phyloP scores from a whole-genome alignment of 2,329 filamentous ascomycete genomes.

The Coniochaeta sp. region DNA sequence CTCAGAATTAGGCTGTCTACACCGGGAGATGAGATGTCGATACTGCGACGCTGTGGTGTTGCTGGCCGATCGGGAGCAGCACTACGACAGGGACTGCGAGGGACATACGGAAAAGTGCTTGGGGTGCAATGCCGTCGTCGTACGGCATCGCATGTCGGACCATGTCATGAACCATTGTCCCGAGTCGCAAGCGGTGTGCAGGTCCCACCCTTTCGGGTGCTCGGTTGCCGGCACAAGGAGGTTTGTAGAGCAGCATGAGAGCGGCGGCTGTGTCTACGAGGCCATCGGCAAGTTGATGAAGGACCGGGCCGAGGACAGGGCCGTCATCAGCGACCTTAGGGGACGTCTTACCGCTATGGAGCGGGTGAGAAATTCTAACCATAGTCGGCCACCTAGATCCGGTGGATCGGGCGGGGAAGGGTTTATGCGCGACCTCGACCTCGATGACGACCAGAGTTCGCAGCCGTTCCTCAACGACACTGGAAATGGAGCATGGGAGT shows the following conservation, averaged over 20 bases:
- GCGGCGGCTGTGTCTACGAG: slow-evolving; percentile 40
- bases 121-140: slow-evolving; percentile 37
- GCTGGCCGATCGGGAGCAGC: slow-evolving; percentile 37
- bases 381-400: not conserved
- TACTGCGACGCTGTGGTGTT: slow-evolving; percentile 45
- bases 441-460: slow-evolving; percentile 4
- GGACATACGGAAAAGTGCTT: slow-evolving; percentile 40
- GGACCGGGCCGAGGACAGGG: slow-evolving; percentile 34
- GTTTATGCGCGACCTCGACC: slow-evolving; percentile 8
- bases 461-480: not conserved
- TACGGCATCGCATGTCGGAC: slow-evolving; percentile 34
- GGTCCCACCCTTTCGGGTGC: slow-evolving; percentile 43
- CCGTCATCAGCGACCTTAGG: slow-evolving; percentile 30
- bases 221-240: slow-evolving; percentile 28
- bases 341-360: slow-evolving; percentile 20
- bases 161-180: slow-evolving; percentile 40
- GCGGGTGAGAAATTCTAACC: not conserved
- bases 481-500: slow-evolving; percentile 19
- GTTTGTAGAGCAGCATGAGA: slow-evolving; percentile 35
- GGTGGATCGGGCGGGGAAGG: not conserved
- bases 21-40: slow-evolving; percentile 28
- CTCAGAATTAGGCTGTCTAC: not conserved
- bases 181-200: slow-evolving; percentile 32
- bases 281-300: slow-evolving; percentile 39
- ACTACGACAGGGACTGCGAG: slow-evolving; percentile 33